Base-by-base conservation (phyloP, 2,329 filamentous ascomycete species). In the Cadophora malorum region DNA sequence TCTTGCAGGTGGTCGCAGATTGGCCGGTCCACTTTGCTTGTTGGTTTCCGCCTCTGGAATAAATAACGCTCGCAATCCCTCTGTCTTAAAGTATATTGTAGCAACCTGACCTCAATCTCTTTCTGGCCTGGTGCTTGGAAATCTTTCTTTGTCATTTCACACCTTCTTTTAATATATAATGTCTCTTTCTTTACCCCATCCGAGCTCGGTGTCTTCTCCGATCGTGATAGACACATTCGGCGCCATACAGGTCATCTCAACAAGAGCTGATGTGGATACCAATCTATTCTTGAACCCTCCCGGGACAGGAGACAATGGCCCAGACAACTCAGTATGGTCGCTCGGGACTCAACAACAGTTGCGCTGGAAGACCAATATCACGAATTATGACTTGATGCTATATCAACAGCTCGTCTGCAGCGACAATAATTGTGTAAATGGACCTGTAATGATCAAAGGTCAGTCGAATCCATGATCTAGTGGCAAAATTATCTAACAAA, bases 211-310 rank as follows among this genome's bases (percentile, higher is more conserved):
- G 35, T 38, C 56, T 5, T 47, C 35, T 19, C 21, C 35, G 6
- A 10, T 47, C 9, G 38, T 60, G 3, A 47, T 60, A 23, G n/a
- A 25, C 31, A 28, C 21, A 12, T 61, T 47, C 58, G 58, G 21
- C 2, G 12, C 12, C 1, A 25, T 28, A n/a, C 14, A 23, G 6
- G n/a, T 45, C 16, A 4, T 62, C 16, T n/a, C 28, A 21, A 23
- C 59, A 25, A 49, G 59, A 50, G 59, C 28, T n/a, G 45, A 62
- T 16, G 41, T 50, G 6, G 7, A 31, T 8, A 62, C 59, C 12
- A 50, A 33, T 19, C 14, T 62, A n/a, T 62, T 62, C 7, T 41
- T 62, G 14, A 62, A 62, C n/a, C 59, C 59, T 35, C 41, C 59
- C 1, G 25, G 16, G 4, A 62, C 59, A n/a, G 41, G 59, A 12